Evolutionary conservation across 768 basidiomycete species (phyloP).

Genomic region (Podaxis sp.): DNA sequence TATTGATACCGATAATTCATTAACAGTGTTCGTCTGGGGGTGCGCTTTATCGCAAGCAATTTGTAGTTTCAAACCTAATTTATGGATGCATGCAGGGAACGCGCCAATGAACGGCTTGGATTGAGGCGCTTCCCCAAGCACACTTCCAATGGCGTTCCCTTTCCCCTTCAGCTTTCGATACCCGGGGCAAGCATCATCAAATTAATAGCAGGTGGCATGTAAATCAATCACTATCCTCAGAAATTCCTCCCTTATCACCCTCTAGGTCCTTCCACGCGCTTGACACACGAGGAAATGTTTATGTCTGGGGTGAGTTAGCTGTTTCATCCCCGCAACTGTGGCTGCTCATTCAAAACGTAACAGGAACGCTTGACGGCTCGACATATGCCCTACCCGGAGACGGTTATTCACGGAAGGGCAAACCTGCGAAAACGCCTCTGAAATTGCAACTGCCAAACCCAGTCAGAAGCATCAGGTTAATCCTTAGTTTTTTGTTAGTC

Average conservation of each 20-base stretch:
- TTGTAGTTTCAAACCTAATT: background rate
- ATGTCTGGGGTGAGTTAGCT: slow-evolving; percentile 71
- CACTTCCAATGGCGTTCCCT: slow-evolving; percentile 45
- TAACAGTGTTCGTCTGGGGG: slow-evolving; percentile 53
- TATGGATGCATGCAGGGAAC: slow-evolving; percentile 42
- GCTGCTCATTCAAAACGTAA: background rate
- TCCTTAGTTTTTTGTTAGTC: slow-evolving; percentile 5
- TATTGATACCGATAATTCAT: background rate
- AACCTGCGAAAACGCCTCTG: slow-evolving; percentile 50
- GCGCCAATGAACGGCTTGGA: slow-evolving; percentile 64
- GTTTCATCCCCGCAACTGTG: background rate
- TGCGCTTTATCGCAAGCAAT: slow-evolving; percentile 22
- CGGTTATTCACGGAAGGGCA: slow-evolving; percentile 55
- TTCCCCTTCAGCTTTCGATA: slow-evolving; percentile 61
- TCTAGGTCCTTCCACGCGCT: slow-evolving; percentile 84
- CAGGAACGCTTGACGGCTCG: slow-evolving; percentile 62
- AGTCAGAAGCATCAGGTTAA: slow-evolving; percentile 65
- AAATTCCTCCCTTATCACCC: slow-evolving; percentile 6
- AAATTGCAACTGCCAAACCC: slow-evolving; percentile 56
- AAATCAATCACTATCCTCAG: slow-evolving; percentile 22
- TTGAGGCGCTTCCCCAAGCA: slow-evolving; percentile 34
- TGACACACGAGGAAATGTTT: slow-evolving; percentile 68
- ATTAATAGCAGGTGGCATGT: slow-evolving; percentile 84
- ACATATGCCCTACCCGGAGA: slow-evolving; percentile 39
- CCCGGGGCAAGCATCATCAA: slow-evolving; percentile 64